Base-by-base conservation (phyloP, 768 basidiomycete species). In the Podaxis rugospora region DNA sequence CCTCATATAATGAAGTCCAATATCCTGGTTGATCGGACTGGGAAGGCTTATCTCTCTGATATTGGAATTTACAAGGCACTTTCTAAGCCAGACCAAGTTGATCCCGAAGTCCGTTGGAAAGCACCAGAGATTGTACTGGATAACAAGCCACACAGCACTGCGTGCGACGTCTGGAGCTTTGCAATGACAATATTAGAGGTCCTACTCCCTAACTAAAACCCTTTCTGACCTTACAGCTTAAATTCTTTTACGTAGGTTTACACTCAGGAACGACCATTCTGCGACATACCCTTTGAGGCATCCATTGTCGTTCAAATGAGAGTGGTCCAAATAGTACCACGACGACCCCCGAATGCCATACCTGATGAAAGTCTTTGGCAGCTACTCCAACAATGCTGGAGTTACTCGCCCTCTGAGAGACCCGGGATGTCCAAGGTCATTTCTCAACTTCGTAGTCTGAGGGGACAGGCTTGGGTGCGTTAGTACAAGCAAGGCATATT, bases 151-250 rank as follows among this genome's bases (percentile, higher is more conserved):
- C 35, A 50, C 13, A 50, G 21, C 35, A 36, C 46, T 2, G 49
- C 46, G 0, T 58, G 47, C 13, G 57, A 58, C n/a, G 11, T 36
- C 36, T 58, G 57, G 57, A 58, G 57, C 23, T 50, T 58, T 13
- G 57, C 11, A 9, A 58, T 58, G 57, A 36, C 46, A 1, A 14
- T 51, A 23, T 39, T 50, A 14, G 46, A 58, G 57, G 57, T 58
- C 2, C 21, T 6, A 13, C 1, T 9, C 21, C 23, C 6, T 49
- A 18, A 27, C 25, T 21, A 4, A 13, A 11, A 9, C 7, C 9
- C 9, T 25, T 32, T 32, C 32, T 7, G 2, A 2, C 47, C 10
- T 9, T 23, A 13, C 3, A 9, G 13, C 21, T 49, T 13, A 27
- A 0, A 9, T 13, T 11, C 25, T 4, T 32, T 23, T 13, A 3